Evolutionary conservation across 345 rosid species (phyloP).

Genomic region (Syzygium jambos): DNA sequence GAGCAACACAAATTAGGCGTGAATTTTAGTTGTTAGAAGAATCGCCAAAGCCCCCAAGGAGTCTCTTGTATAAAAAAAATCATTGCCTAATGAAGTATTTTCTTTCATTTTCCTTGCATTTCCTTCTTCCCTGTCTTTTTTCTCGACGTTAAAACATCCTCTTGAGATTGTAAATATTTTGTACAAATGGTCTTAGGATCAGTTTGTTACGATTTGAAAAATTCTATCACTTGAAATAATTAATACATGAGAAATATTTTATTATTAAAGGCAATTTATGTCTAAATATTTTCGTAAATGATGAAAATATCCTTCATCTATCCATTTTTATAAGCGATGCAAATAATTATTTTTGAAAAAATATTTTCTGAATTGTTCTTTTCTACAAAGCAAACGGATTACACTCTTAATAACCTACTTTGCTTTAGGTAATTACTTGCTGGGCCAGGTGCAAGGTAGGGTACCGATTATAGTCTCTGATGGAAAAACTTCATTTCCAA

Average conservation of each 20-base stretch:
- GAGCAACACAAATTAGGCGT: not conserved
- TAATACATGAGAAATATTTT: not conserved
- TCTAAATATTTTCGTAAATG: accelerated
- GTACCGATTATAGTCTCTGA: accelerated
- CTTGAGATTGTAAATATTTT: not conserved
- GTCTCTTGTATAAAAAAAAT: not conserved
- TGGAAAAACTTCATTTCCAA: not conserved
- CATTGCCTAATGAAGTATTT: not conserved
- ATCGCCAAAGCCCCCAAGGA: not conserved
- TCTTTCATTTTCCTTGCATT: not conserved
- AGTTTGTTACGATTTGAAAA: not conserved
- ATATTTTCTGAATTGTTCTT: no score
- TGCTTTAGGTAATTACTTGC: not conserved
- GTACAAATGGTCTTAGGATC: not conserved
- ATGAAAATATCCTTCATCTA: not conserved
- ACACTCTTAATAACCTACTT: not conserved
- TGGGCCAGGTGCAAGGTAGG: accelerated
- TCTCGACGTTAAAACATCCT: not conserved
- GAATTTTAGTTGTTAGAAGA: not conserved
- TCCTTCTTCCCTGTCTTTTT: not conserved
- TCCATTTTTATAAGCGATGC: not conserved
- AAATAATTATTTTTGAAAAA: not conserved
- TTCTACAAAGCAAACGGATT: no score
- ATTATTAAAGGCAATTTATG: not conserved
- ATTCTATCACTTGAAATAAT: not conserved